Percentiles rank a stretch among this genome's conserved stretches.
phyloP scores from a whole-genome alignment of 768 basidiomycete species.

The Rhizopogon vesiculosus region DNA sequence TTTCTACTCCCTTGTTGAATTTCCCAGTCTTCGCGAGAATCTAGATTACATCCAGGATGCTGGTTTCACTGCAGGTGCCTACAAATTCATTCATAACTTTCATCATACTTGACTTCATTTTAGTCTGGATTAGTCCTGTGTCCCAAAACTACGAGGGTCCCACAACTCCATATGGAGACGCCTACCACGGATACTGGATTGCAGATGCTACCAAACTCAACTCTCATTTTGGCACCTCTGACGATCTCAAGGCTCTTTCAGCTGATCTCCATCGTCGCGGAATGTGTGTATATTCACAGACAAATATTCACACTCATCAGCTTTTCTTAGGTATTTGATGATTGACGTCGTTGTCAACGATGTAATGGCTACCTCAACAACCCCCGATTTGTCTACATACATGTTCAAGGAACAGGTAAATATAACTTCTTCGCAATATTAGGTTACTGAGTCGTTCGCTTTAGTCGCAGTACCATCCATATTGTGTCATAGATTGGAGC shows the following conservation, averaged over 20 bases:
- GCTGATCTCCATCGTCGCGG: constrained; percentile 62
- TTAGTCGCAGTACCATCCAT: constrained; percentile 70
- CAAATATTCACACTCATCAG: constrained; percentile 13
- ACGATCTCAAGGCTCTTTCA: constrained; percentile 67
- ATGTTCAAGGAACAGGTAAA: constrained; percentile 62
- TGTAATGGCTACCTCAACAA: constrained; percentile 66
- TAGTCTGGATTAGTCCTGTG: constrained; percentile 83
- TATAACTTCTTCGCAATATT: neutral
- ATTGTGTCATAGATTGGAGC: constrained; percentile 68
- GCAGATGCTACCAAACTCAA: constrained; percentile 67
- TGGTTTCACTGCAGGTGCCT: constrained; percentile 72
- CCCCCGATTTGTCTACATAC: constrained; percentile 60
- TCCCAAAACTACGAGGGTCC: constrained; percentile 75
- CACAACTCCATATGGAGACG: constrained; percentile 66
- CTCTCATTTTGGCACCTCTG: constrained; percentile 62
- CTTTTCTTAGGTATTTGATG: constrained; percentile 61
- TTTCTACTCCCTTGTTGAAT: neutral
- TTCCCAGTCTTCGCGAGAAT: constrained; percentile 53
- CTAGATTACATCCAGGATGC: constrained; percentile 84
- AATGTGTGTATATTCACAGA: constrained; percentile 43
- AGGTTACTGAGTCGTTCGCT: neutral
- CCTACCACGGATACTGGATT: constrained; percentile 88
- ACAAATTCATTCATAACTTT: neutral
- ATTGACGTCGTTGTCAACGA: constrained; percentile 85
- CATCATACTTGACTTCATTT: constrained; percentile 1